Percentiles rank a stretch among this genome's conserved stretches.
Conservation (phyloP, 345 rosid genomes). For the Boechera stricta region DNA sequence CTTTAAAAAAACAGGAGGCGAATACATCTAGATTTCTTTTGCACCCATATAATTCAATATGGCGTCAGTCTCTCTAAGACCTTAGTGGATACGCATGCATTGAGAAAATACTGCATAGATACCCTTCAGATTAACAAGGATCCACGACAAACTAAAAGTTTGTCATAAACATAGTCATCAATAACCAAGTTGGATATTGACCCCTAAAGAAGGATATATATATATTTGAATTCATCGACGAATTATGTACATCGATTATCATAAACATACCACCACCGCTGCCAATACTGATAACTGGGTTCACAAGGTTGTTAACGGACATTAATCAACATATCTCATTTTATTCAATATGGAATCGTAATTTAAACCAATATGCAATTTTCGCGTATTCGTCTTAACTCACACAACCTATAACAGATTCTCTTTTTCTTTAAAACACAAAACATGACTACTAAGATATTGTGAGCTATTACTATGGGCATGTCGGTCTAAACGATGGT, state of each 20-base stretch:
- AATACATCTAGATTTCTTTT: neutral
- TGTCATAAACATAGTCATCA: neutral
- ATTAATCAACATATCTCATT: neutral
- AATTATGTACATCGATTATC: neutral
- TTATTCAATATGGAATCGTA: neutral
- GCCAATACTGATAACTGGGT: neutral
- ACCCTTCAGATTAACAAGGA: too few relatives aligned
- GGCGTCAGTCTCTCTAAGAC: neutral
- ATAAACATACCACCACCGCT: neutral
- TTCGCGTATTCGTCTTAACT: constrained; percentile 13
- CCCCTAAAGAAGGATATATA: neutral
- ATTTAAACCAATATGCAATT: neutral
- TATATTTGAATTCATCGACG: neutral
- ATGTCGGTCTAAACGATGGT: constrained; percentile 15
- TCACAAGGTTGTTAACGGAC: neutral
- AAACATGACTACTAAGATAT: constrained; percentile 9
- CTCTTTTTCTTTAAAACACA: neutral
- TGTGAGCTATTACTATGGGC: constrained; percentile 1
- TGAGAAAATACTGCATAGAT: too few relatives aligned
- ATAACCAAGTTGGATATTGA: constrained; percentile 5
- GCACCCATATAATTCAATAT: neutral
- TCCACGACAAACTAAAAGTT: neutral
- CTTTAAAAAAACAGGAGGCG: neutral
- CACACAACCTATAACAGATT: constrained; percentile 7
- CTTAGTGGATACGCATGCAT: constrained; percentile 5